Base-by-base conservation (phyloP, 352 stramenopile species). In the Globisporangium heterothallicum region DNA sequence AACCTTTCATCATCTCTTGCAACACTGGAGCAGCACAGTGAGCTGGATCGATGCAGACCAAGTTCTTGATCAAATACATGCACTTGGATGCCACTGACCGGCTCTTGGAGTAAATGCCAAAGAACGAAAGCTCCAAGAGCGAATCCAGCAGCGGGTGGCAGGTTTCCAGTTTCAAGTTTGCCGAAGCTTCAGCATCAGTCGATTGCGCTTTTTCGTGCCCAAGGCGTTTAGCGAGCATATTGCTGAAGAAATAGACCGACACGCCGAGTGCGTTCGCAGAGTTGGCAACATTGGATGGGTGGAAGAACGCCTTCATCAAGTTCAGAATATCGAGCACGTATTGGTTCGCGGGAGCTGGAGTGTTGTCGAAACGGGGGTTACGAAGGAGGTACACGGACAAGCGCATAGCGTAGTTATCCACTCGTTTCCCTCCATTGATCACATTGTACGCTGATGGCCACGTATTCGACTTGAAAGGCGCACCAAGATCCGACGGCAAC, bases 91-190 rank as follows among this genome's bases (percentile, higher is more conserved):
- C 61, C 4, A 88, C 71, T 6, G 65, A 72, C 12, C 57, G 63
- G 49, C 72, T 84, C 58, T 91, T 91, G 7, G 76, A 84, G 55
- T 91, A 91, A 34, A 91, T 85, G 4, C 79, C 79, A 38, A 84
- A 72, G 25, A 81, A 77, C 22, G 68, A 68, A 35, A 84, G 63
- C 47, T 84, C 65, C 29, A 88, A 35, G 1, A 87, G 58, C 29
- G 49, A 63, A 14, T 86, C 73, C 12, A 87, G 51, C 14, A 91
- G 45, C 0, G 60, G 58, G 12, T 51, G 62, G 19, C 72, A 68
- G 3, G 66, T 70, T 35, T 44, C 47, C 9, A 81, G 24, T 21
- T 51, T 51, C 29, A 87, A 49, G 22, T 43, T 66, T 6, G 54
- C 16, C 5, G n/a, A 25, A 16, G 16, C n/a, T 9, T 53, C 42